These are phyloP conservation scores for Cinnamomum micranthum DNA, from an alignment of 164 flowering plant genomes.

Conservation along the genomic window DNA sequence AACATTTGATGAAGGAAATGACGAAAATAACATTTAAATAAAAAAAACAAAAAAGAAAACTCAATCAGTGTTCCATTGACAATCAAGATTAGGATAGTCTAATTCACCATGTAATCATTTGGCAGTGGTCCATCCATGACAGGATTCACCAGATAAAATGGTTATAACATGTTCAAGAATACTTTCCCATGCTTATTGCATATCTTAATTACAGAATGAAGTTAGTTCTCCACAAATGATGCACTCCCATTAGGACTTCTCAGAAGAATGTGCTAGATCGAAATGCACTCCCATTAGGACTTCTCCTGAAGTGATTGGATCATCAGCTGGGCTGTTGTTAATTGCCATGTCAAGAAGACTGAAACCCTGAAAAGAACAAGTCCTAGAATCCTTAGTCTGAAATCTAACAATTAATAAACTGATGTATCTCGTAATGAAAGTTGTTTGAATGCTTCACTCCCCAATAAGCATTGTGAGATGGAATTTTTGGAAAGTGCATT, in stretches of 20 bases:
- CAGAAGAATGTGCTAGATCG: slow-evolving; percentile 62
- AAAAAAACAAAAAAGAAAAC: too few species aligned
- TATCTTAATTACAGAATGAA: too few species aligned
- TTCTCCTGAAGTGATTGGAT: slow-evolving; percentile 34
- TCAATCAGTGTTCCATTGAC: neutral
- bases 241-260: too few species aligned
- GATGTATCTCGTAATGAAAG: too few species aligned
- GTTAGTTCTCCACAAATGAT: too few species aligned
- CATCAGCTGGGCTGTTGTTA: slow-evolving; percentile 24
- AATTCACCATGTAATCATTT: neutral
- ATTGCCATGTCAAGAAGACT: neutral
- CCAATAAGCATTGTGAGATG: neutral
- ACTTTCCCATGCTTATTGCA: neutral
- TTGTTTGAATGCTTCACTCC: too few species aligned
- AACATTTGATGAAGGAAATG: neutral
- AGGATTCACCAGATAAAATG: neutral
- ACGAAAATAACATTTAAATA: neutral
- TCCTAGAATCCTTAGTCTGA: neutral
- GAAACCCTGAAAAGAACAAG: neutral
- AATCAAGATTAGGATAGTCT: neutral
- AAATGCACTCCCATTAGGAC: slow-evolving; percentile 57
- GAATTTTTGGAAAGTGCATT: neutral
- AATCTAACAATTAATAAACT: too few species aligned
- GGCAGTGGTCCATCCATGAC: neutral
- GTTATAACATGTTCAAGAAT: neutral